Percentiles rank a stretch among this genome's conserved stretches.
These are phyloP conservation scores for Boletus rubescentipes DNA, from an alignment of 768 basidiomycete genomes.

Conservation along the genomic window DNA sequence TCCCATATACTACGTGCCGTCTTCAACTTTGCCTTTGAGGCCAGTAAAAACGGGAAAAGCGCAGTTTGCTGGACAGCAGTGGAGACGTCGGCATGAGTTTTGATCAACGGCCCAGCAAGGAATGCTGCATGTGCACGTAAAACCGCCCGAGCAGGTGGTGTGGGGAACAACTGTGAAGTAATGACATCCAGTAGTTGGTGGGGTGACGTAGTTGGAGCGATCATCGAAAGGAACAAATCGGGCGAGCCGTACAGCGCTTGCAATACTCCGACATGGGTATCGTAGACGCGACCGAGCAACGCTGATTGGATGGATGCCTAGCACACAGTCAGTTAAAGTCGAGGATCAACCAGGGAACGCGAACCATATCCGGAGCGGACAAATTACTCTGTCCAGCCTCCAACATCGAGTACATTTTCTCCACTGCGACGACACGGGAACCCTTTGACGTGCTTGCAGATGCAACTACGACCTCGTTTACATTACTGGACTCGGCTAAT, in stretches of 20 bases:
- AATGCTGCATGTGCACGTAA: conserved; percentile 60
- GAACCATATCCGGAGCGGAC: conserved; percentile 38
- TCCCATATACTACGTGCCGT: conserved; percentile 73
- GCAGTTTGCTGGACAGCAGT: conserved; percentile 46
- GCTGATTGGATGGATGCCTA: conserved; percentile 62
- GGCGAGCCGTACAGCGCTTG: conserved; percentile 64
- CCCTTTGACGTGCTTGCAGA: conserved; percentile 62
- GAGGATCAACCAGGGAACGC: background rate
- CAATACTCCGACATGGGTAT: conserved; percentile 59
- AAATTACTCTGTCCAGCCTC: conserved; percentile 19
- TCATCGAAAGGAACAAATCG: conserved; percentile 41
- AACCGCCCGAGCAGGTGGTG: conserved; percentile 50
- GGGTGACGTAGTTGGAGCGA: conserved; percentile 15
- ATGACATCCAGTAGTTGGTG: conserved; percentile 24
- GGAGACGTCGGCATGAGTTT: conserved; percentile 25
- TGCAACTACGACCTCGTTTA: conserved; percentile 49
- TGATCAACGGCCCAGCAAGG: conserved; percentile 46
- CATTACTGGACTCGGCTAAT: conserved; percentile 28
- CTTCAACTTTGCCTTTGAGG: conserved; percentile 68
- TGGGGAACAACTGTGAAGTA: conserved; percentile 25
- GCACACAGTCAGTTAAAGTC: conserved; percentile 2
- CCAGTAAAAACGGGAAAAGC: conserved; percentile 73
- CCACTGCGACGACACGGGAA: conserved; percentile 59
- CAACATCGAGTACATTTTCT: conserved; percentile 47
- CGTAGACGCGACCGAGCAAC: conserved; percentile 67